Percentiles rank a stretch among this genome's conserved stretches.
phyloP scores from a whole-genome alignment of 2,329 filamentous ascomycete species.

The Cladophialophora bantiana region DNA sequence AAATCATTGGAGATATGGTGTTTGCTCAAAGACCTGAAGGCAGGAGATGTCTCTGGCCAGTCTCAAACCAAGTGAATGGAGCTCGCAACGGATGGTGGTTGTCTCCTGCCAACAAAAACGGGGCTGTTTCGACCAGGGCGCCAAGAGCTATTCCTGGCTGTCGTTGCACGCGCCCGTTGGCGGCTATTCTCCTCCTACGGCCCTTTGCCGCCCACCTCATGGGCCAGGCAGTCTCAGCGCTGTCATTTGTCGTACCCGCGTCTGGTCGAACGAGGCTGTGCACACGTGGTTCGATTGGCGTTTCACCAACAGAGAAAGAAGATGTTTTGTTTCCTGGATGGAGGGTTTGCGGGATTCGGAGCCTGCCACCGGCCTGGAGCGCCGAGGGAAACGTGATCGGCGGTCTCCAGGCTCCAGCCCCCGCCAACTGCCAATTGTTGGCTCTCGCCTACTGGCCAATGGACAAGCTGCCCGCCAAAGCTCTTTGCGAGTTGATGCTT shows the following conservation, averaged over 20 bases:
- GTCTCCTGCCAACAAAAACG: slow-evolving; percentile 20
- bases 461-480: slow-evolving; percentile 13
- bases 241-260: slow-evolving; percentile 23
- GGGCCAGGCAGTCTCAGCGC: slow-evolving; percentile 20
- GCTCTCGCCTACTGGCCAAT: slow-evolving; percentile 16
- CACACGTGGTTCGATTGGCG: slow-evolving; percentile 9
- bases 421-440: background rate
- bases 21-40: background rate
- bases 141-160: slow-evolving; percentile 28
- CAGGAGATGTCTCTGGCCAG: slow-evolving; percentile 22
- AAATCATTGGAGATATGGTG: slow-evolving; percentile 7
- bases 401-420: slow-evolving; percentile 7
- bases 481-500: background rate
- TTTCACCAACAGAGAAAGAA: background rate
- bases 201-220: slow-evolving; percentile 31
- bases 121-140: slow-evolving; percentile 28
- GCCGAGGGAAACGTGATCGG: slow-evolving; percentile 1
- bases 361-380: background rate
- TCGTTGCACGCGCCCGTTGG: slow-evolving; percentile 8
- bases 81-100: slow-evolving; percentile 25
- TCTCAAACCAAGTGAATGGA: slow-evolving; percentile 19
- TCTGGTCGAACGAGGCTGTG: slow-evolving; percentile 30
- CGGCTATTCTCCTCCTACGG: slow-evolving; percentile 19
- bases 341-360: background rate
- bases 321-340: background rate